These are phyloP conservation scores for Bipolaris zeicola DNA, from an alignment of 2,329 filamentous ascomycete species.

Conservation along the genomic window DNA sequence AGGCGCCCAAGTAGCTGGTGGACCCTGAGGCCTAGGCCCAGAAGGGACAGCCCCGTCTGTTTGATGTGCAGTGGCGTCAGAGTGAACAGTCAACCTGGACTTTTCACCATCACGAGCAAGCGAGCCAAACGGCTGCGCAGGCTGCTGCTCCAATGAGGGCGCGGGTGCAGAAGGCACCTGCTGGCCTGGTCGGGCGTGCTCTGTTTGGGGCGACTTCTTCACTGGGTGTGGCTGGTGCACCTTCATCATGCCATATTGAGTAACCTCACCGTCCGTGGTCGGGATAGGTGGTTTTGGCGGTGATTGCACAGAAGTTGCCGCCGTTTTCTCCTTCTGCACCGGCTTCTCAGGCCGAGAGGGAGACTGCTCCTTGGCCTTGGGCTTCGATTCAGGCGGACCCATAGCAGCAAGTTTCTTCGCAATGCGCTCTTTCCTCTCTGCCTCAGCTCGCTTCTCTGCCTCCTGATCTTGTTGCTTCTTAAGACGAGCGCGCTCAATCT, in stretches of 20 bases:
- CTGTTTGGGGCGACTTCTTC: slow-evolving; percentile 34
- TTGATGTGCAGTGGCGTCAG: slow-evolving; percentile 23
- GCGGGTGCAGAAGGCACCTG: slow-evolving; percentile 16
- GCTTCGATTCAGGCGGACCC: slow-evolving; percentile 57
- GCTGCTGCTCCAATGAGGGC: slow-evolving; percentile 24
- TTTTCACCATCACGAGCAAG: slow-evolving; percentile 30
- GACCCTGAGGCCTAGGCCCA: slow-evolving; percentile 33
- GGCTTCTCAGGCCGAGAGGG: slow-evolving; percentile 45
- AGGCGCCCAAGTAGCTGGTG: slow-evolving; percentile 35
- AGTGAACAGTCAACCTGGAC: slow-evolving; percentile 23
- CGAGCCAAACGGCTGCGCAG: slow-evolving; percentile 25
- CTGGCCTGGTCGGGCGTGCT: slow-evolving; percentile 21
- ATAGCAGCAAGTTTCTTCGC: slow-evolving; percentile 73
- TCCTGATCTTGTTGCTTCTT: slow-evolving; percentile 62
- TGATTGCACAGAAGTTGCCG: slow-evolving; percentile 44
- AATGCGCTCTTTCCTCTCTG: slow-evolving; percentile 72
- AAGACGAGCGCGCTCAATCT: slow-evolving; percentile 69
- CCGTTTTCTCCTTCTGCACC: slow-evolving; percentile 54
- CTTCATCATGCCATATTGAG: slow-evolving; percentile 68
- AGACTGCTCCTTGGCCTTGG: slow-evolving; percentile 46
- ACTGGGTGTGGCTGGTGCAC: slow-evolving; percentile 63
- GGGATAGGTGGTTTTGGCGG: slow-evolving; percentile 65
- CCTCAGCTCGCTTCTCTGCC: slow-evolving; percentile 73
- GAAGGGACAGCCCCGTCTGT: slow-evolving; percentile 24
- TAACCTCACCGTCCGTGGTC: slow-evolving; percentile 61